Base-by-base conservation (phyloP, 2,329 filamentous ascomycete species). In the Aspergillus vadensis region DNA sequence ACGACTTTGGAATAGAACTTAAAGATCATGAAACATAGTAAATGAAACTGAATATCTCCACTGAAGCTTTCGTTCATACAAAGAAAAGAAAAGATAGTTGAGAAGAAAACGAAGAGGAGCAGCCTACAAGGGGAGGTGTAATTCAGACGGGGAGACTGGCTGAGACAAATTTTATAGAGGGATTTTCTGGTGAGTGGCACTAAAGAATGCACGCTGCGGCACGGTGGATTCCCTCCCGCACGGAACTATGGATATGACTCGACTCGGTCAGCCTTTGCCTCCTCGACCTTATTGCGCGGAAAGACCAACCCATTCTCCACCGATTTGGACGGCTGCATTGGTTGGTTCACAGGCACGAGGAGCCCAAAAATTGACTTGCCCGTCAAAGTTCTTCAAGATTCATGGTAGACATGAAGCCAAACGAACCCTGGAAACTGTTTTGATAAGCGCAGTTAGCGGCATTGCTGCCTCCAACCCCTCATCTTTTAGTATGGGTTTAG, bases 131-230 rank as follows among this genome's bases (percentile, higher is more conserved):
- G 14, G 14, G 47, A 50, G 15, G n/a, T 50, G 47, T 15, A 27
- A 50, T 23, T 49, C 21, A 30, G 10, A 8, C 17, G 27, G 47
- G 30, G 10, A 30, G 25, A 50, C 15, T 17, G 47, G 47, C 25
- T 27, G 47, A 44, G 47, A 32, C 47, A 17, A 50, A 50, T 50
- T 50, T 50, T 50, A 50, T 50, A 50, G 47, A 50, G 47, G 47
- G 47, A 32, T 32, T 50, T 36, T 32, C 47, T 50, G n/a, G 41
- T 27, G 8, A n/a, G 25, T 27, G 47, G 47, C 47, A 50, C 47
- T 50, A 50, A 5, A 21, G n/a, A 30, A 50, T 50, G 47, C 47
- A 50, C n/a, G 47, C 27, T 50, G 47, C 47, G 27, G 47, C 25
- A n/a, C 25, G 47, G n/a, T 36, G 32, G 32, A 36, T 15, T 50